A percentile compares a stretch with the other conserved stretches of the same genome.
Evolutionary conservation across 2,329 filamentous ascomycete genomes (phyloP).

Genomic region (Annulohypoxylon truncatum): DNA sequence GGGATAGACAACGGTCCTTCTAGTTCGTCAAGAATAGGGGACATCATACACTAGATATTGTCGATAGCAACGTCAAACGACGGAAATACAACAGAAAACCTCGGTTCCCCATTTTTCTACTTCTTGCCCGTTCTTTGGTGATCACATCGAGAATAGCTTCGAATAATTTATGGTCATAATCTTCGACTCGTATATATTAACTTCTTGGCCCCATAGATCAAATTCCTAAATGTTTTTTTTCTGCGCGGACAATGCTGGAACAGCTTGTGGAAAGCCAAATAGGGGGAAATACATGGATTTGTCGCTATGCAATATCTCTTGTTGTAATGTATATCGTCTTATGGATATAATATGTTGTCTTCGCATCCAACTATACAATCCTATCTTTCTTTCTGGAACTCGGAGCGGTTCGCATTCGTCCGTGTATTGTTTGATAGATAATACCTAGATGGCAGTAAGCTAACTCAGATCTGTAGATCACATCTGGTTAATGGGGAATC

Average conservation of each 20-base stretch:
- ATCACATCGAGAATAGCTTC: neutral
- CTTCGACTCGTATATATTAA: too few relatives aligned
- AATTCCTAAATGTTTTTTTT: too few relatives aligned
- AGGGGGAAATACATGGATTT: neutral
- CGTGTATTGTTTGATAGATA: neutral
- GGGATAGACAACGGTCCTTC: too few relatives aligned
- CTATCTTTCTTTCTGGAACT: neutral
- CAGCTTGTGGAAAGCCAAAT: neutral
- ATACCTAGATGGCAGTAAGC: neutral
- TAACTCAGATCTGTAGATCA: neutral
- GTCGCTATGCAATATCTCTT: neutral
- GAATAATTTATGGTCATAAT: too few relatives aligned
- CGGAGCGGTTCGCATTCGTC: neutral
- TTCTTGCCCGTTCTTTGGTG: neutral
- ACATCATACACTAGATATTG: neutral
- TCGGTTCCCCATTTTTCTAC: too few relatives aligned
- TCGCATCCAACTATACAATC: neutral
- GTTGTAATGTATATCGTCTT: neutral
- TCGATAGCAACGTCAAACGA: neutral
- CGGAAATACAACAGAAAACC: neutral
- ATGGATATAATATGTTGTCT: neutral
- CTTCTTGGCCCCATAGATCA: too few relatives aligned
- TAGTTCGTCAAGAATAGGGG: neutral
- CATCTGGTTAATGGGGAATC: neutral
- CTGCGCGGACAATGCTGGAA: too few relatives aligned